These are phyloP conservation scores for Beauveria scarabaeidicola DNA, from an alignment of 2,329 filamentous ascomycete species.

Conservation along the genomic window DNA sequence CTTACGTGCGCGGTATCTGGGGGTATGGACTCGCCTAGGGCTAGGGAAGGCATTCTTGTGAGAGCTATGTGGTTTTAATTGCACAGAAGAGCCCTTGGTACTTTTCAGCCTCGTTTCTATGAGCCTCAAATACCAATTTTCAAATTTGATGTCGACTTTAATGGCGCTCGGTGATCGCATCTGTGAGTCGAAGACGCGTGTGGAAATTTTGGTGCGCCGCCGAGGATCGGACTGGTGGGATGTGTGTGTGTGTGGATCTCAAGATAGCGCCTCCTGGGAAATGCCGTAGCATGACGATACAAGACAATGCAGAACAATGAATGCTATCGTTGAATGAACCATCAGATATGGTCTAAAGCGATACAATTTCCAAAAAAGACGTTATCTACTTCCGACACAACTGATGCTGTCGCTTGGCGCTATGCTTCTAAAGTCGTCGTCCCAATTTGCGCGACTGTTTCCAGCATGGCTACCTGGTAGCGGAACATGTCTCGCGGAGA, in stretches of 20 bases:
- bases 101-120: neutral
- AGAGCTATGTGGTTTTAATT: neutral
- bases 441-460: conserved; percentile 32
- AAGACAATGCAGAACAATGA: neutral
- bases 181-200: neutral
- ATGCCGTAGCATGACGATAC: neutral
- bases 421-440: conserved; percentile 44
- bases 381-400: conserved; percentile 37
- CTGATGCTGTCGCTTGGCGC: conserved; percentile 55
- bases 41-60: conserved; percentile 37
- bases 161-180: neutral
- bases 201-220: conserved; percentile 5
- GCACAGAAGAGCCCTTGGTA: neutral
- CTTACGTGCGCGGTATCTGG: conserved; percentile 70
- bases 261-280: neutral
- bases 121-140: neutral
- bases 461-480: conserved; percentile 24
- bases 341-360: neutral
- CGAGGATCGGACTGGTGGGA: conserved; percentile 7
- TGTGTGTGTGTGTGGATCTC: conserved; percentile 4
- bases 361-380: neutral
- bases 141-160: neutral
- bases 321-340: neutral
- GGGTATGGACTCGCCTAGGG: conserved; percentile 64
- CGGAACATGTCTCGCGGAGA: conserved; percentile 15